These are phyloP conservation scores for Teunomyces aglyptinius DNA, from an alignment of 805 yeast genomes.

Conservation along the genomic window DNA sequence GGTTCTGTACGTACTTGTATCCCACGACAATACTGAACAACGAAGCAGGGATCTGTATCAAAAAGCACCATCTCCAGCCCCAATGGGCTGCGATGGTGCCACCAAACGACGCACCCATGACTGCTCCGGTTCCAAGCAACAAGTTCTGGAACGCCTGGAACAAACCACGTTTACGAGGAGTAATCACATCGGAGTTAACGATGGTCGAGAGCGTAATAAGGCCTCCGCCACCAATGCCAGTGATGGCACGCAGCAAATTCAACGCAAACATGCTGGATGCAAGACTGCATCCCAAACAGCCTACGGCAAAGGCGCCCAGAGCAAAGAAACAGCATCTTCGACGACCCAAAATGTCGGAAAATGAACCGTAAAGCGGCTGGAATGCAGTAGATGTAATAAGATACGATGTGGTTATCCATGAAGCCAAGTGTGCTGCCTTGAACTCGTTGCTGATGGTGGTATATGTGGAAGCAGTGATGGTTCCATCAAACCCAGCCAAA, in stretches of 20 bases:
- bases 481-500: constrained; percentile 47
- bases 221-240: constrained; percentile 46
- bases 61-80: constrained; percentile 70
- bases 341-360: constrained; percentile 39
- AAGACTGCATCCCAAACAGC: constrained; percentile 37
- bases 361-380: constrained; percentile 42
- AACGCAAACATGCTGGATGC: constrained; percentile 25
- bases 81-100: constrained; percentile 51
- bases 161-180: constrained; percentile 35
- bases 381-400: constrained; percentile 40
- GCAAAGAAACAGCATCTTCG: constrained; percentile 35
- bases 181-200: constrained; percentile 37
- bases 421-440: constrained; percentile 31
- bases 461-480: constrained; percentile 49
- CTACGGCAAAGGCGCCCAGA: constrained; percentile 27
- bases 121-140: constrained; percentile 45
- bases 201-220: constrained; percentile 37
- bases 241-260: constrained; percentile 33
- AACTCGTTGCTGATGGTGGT: constrained; percentile 45
- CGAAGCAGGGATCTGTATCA: constrained; percentile 53
- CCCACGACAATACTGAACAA: constrained; percentile 37
- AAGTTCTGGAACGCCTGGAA: constrained; percentile 41
- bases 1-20: constrained; percentile 25
- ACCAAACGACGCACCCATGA: constrained; percentile 65
- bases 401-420: constrained; percentile 45